Conservation (phyloP, 1,284 basidiomycete genomes). For the Cutaneotrichosporon sp. region DNA sequence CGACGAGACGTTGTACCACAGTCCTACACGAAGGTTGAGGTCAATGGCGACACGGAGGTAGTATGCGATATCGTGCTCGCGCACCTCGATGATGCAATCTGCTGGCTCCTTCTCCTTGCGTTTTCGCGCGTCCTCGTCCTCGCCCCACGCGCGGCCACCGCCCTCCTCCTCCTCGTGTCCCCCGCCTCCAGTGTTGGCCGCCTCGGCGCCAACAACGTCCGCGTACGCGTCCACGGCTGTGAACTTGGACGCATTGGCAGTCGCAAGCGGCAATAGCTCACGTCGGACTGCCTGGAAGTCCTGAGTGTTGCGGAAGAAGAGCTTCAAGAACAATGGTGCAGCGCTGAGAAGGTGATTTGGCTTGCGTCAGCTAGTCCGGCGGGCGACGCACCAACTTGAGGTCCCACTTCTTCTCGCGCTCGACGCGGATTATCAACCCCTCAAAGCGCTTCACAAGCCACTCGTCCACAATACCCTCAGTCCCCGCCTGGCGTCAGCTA, state of each 20-base stretch:
- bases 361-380: constrained; percentile 28
- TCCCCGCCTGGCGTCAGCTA: constrained; percentile 63
- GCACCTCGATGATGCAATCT: constrained; percentile 88
- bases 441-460: constrained; percentile 94
- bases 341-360: constrained; percentile 96
- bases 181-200: constrained; percentile 53
- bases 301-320: constrained; percentile 88
- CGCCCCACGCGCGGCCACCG: constrained; percentile 57
- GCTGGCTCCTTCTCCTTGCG: constrained; percentile 67
- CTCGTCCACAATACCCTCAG: constrained; percentile 89
- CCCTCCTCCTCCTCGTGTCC: constrained; percentile 56
- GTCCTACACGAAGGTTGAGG: constrained; percentile 88
- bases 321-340: constrained; percentile 79
- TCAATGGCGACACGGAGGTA: constrained; percentile 98
- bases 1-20: constrained; percentile 93
- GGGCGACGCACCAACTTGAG: constrained; percentile 64
- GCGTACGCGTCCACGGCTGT: constrained; percentile 97
- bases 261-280: constrained; percentile 85
- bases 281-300: constrained; percentile 85
- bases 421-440: constrained; percentile 74
- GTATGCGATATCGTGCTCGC: constrained; percentile 97
- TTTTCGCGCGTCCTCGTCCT: constrained; percentile 55
- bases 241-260: constrained; percentile 87
- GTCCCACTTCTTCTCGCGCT: constrained; percentile 86
- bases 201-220: constrained; percentile 83